These are phyloP conservation scores for Lentinula sp. DNA, from an alignment of 768 basidiomycete species.

Conservation along the genomic window DNA sequence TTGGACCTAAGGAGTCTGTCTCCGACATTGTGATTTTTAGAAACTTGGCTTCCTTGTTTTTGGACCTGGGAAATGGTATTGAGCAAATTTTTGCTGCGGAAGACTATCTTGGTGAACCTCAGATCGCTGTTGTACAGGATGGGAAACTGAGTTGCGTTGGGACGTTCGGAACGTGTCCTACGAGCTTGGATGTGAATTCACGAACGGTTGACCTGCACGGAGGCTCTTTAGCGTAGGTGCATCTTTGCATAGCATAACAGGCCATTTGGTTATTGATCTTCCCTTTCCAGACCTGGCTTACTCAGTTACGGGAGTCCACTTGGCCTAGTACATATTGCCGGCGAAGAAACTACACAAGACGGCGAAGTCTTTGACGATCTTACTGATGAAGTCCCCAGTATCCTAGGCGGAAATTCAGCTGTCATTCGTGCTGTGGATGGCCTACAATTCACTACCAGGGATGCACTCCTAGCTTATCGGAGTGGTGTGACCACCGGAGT, in stretches of 20 bases:
- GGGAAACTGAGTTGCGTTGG: slow-evolving; percentile 50
- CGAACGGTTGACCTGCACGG: slow-evolving; percentile 55
- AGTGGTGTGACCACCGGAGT: slow-evolving; percentile 60
- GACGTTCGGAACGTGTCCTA: neutral
- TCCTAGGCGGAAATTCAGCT: slow-evolving; percentile 35
- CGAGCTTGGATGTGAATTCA: slow-evolving; percentile 7
- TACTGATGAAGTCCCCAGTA: slow-evolving; percentile 29
- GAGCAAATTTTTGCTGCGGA: slow-evolving; percentile 22
- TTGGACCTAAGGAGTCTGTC: slow-evolving; percentile 34
- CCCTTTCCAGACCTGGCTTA: slow-evolving; percentile 45
- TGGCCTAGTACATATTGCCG: slow-evolving; percentile 59
- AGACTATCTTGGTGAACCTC: slow-evolving; percentile 5
- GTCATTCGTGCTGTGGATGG: slow-evolving; percentile 64
- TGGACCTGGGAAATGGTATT: slow-evolving; percentile 24
- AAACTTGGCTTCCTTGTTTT: slow-evolving; percentile 52
- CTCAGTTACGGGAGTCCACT: slow-evolving; percentile 58
- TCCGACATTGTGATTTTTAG: slow-evolving; percentile 49
- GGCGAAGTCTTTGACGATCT: slow-evolving; percentile 47
- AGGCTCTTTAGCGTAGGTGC: slow-evolving; percentile 54
- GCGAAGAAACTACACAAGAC: slow-evolving; percentile 54
- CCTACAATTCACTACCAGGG: slow-evolving; percentile 24
- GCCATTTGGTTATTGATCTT: slow-evolving; percentile 14
- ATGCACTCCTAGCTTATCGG: slow-evolving; percentile 43
- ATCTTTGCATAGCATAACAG: neutral
- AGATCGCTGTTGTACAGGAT: slow-evolving; percentile 42